Evolutionary conservation across 768 basidiomycete species (phyloP).

Genomic region (Podaxis mareebaensis): DNA sequence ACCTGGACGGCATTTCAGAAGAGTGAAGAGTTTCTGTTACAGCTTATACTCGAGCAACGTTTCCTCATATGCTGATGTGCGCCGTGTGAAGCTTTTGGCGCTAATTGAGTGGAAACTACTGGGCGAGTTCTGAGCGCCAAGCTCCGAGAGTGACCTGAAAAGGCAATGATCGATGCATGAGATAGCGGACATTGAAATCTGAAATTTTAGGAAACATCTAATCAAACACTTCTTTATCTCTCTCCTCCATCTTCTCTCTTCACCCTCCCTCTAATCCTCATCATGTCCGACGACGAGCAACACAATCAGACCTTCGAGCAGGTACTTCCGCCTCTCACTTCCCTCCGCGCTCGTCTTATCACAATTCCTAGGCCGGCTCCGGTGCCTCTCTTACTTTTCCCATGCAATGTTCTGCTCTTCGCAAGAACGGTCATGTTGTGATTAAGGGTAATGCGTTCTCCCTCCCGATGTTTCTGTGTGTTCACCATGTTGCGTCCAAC

Average conservation of each 20-base stretch:
- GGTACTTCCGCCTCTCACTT: constrained; percentile 39
- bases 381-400: constrained; percentile 81
- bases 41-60: too few relatives aligned
- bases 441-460: constrained; percentile 68
- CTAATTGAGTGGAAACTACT: background rate
- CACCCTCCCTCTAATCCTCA: constrained; percentile 27
- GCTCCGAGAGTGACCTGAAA: background rate
- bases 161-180: constrained; percentile 18
- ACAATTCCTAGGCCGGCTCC: constrained; percentile 53
- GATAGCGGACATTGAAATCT: constrained; percentile 36
- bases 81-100: too few relatives aligned
- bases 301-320: constrained; percentile 89
- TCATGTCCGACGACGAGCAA: constrained; percentile 87
- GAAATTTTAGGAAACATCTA: constrained; percentile 32
- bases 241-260: constrained; percentile 16
- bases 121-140: background rate
- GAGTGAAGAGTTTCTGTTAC: too few relatives aligned
- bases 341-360: constrained; percentile 7
- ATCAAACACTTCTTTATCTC: constrained; percentile 15
- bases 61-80: too few relatives aligned
- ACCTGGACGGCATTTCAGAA: too few relatives aligned
- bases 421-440: constrained; percentile 90
- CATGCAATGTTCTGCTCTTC: constrained; percentile 96
- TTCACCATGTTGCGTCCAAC: constrained; percentile 4
- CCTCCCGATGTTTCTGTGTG: constrained; percentile 12